Evolutionary conservation across 1,284 basidiomycete genomes (phyloP).

Genomic region (Pascua sp.): DNA sequence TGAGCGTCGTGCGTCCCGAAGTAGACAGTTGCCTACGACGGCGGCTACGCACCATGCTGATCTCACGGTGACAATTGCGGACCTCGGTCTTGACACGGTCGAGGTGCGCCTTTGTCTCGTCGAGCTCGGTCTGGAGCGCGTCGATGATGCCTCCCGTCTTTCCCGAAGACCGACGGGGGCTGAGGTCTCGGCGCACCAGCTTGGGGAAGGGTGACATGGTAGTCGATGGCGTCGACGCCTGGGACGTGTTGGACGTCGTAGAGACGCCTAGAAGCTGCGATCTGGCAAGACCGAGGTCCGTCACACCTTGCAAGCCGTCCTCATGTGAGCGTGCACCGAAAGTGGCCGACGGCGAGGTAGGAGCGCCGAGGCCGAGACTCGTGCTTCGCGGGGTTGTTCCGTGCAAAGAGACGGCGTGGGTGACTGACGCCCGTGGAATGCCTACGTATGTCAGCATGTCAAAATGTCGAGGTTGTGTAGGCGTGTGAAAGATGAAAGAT

Average conservation of each 20-base stretch:
- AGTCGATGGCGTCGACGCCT: no score
- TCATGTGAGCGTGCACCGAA: background rate
- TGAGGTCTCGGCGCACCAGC: background rate
- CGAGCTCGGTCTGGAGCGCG: slow-evolving; percentile 40
- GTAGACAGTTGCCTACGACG: background rate
- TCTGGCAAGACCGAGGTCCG: background rate
- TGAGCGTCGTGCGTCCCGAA: no score
- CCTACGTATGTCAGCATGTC: slow-evolving; percentile 14
- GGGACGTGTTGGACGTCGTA: no score
- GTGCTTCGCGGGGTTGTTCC: background rate
- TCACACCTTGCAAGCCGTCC: background rate
- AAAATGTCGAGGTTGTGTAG: no score
- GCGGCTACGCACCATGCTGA: slow-evolving; percentile 30
- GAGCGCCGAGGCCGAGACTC: background rate
- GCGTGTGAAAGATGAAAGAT: no score
- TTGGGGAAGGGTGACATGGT: background rate
- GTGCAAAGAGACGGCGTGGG: slow-evolving; percentile 34
- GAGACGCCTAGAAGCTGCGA: background rate
- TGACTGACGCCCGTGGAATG: slow-evolving; percentile 39
- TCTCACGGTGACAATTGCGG: slow-evolving; percentile 31
- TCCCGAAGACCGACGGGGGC: slow-evolving; percentile 17
- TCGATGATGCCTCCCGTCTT: slow-evolving; percentile 43
- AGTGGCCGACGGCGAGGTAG: slow-evolving; percentile 2
- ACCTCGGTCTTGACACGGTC: slow-evolving; percentile 40
- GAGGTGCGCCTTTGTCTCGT: slow-evolving; percentile 31